These are phyloP conservation scores for Phytophthora podocarpi DNA, from an alignment of 352 stramenopile species.

Conservation along the genomic window DNA sequence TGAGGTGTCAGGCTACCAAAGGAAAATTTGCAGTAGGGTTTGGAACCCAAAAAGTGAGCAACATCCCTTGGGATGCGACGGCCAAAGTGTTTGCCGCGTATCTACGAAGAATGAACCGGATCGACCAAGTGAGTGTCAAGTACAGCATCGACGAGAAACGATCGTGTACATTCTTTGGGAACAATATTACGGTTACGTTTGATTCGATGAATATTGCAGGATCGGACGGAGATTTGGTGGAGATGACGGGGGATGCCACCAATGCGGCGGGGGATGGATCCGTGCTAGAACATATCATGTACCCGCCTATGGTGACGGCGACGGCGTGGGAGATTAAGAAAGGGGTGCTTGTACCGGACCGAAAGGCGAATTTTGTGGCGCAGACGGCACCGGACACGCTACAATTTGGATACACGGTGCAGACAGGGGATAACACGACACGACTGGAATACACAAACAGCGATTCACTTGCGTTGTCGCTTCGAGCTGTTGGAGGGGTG, in stretches of 20 bases:
- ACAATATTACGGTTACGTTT: conserved; percentile 82
- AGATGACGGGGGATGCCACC: conserved; percentile 53
- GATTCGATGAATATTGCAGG: conserved; percentile 75
- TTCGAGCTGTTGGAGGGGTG: conserved; percentile 26
- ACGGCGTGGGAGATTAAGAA: conserved; percentile 75
- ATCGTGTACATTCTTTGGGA: conserved; percentile 80
- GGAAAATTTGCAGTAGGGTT: conserved; percentile 75
- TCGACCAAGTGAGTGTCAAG: conserved; percentile 59
- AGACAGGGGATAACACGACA: conserved; percentile 56
- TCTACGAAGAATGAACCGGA: conserved; percentile 64
- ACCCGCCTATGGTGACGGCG: conserved; percentile 42
- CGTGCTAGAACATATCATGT: conserved; percentile 47
- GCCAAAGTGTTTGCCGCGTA: conserved; percentile 50
- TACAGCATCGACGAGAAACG: conserved; percentile 65
- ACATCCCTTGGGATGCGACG: conserved; percentile 71
- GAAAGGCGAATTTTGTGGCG: conserved; percentile 40
- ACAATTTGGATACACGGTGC: conserved; percentile 70
- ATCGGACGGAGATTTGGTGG: conserved; percentile 65
- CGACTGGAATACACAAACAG: conserved; percentile 71
- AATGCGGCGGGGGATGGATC: conserved; percentile 54
- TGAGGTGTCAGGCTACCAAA: conserved; percentile 61
- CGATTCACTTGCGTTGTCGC: conserved; percentile 55
- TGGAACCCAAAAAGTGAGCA: conserved; percentile 51
- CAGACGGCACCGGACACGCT: conserved; percentile 46
- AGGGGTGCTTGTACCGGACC: conserved; percentile 44